These are phyloP conservation scores for Akanthomyces muscarius DNA, from an alignment of 2,329 filamentous ascomycete genomes.

Conservation along the genomic window DNA sequence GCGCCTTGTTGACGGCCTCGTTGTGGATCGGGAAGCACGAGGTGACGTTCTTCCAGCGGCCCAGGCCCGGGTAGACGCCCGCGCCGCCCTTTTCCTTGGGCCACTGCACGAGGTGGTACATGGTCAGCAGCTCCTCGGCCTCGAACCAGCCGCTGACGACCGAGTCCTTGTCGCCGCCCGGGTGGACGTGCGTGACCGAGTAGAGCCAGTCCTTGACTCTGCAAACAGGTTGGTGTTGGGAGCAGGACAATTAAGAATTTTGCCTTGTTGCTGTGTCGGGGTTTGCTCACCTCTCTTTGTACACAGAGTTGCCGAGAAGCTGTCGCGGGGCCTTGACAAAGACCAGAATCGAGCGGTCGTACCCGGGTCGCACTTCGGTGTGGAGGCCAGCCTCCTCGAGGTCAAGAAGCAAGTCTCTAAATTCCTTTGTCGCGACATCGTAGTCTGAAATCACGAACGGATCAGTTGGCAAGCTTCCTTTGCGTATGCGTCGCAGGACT, in stretches of 20 bases:
- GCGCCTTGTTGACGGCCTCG: slow-evolving; percentile 48
- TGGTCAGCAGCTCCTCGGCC: slow-evolving; percentile 65
- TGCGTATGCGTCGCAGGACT: not conserved
- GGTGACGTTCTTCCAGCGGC: slow-evolving; percentile 57
- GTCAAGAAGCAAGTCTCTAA: slow-evolving; percentile 49
- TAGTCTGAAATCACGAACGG: slow-evolving; percentile 25
- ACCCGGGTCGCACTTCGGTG: slow-evolving; percentile 67
- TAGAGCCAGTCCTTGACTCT: slow-evolving; percentile 75
- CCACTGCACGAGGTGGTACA: slow-evolving; percentile 64
- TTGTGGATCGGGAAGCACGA: slow-evolving; percentile 62
- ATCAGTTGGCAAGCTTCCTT: not conserved
- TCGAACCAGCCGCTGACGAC: slow-evolving; percentile 49
- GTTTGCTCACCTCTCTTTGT: slow-evolving; percentile 56
- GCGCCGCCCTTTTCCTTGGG: slow-evolving; percentile 56
- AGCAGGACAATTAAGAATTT: not conserved
- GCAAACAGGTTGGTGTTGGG: not conserved
- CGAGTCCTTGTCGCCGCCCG: slow-evolving; percentile 50
- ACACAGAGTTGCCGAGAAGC: slow-evolving; percentile 60
- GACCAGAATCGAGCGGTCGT: slow-evolving; percentile 62
- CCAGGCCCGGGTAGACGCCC: slow-evolving; percentile 54
- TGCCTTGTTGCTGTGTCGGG: no score
- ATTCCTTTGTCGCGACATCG: slow-evolving; percentile 32
- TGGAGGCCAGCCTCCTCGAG: slow-evolving; percentile 61
- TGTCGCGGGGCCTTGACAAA: slow-evolving; percentile 62
- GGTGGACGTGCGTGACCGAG: slow-evolving; percentile 62